phyloP scores from a whole-genome alignment of 139 green algal genomes.

The Chlorella sp. region DNA sequence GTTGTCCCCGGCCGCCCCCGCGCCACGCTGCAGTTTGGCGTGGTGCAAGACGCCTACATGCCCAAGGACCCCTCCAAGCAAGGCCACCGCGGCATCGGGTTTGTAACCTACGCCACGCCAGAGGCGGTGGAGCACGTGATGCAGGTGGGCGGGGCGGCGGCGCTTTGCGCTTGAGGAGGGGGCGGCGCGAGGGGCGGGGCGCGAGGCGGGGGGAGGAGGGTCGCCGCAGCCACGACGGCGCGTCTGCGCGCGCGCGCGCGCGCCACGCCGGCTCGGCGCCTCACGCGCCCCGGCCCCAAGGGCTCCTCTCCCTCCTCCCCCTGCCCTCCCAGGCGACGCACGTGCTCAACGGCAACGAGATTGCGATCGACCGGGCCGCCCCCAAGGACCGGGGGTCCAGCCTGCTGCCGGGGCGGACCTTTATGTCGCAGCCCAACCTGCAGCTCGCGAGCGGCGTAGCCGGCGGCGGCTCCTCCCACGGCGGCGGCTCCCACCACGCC shows the following conservation, averaged over 20 bases:
- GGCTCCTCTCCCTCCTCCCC: too few relatives aligned
- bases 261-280: too few relatives aligned
- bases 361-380: conserved; percentile 85
- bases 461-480: not conserved
- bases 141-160: too few relatives aligned
- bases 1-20: not conserved
- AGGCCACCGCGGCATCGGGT: conserved; percentile 85
- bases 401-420: conserved; percentile 9
- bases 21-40: conserved; percentile 54
- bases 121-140: conserved; percentile 78
- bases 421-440: conserved; percentile 36
- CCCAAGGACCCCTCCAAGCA: conserved; percentile 80
- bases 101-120: conserved; percentile 80
- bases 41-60: conserved; percentile 90
- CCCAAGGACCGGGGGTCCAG: conserved; percentile 67
- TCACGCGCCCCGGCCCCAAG: too few relatives aligned
- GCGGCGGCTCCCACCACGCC: too few relatives aligned
- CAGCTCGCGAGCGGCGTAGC: conserved; percentile 9
- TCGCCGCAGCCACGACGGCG: too few relatives aligned
- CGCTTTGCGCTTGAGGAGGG: too few relatives aligned
- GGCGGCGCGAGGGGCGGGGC: too few relatives aligned
- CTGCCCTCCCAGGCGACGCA: conserved; percentile 22
- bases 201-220: too few relatives aligned
- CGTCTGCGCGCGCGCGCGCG: not conserved
- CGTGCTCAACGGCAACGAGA: conserved; percentile 77